Percentiles rank a stretch among this genome's conserved stretches.
These are phyloP conservation scores for Halophytophthora batemanensis DNA, from an alignment of 352 stramenopile species.

Conservation along the genomic window DNA sequence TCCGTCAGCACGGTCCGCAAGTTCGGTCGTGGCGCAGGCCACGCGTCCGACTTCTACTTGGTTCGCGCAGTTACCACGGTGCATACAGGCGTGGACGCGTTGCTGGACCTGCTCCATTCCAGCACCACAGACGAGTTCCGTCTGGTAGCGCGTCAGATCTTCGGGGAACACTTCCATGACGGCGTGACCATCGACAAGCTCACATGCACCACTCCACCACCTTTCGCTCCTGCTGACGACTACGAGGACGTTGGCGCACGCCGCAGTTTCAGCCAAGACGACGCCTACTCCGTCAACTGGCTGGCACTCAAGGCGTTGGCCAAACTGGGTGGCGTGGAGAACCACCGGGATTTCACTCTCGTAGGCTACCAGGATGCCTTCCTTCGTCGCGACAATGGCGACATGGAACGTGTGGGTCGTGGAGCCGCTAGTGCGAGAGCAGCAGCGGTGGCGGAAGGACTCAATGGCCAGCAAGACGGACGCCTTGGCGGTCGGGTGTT, in stretches of 20 bases:
- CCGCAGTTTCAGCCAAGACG: conserved; percentile 49
- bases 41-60: conserved; percentile 64
- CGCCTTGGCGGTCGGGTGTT: conserved; percentile 32
- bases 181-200: conserved; percentile 60
- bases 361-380: conserved; percentile 75
- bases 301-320: conserved; percentile 44
- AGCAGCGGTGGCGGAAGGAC: conserved; percentile 1
- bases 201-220: conserved; percentile 52
- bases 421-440: conserved; percentile 22
- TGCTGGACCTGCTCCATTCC: conserved; percentile 49
- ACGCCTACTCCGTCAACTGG: conserved; percentile 71
- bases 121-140: conserved; percentile 40
- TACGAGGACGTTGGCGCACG: conserved; percentile 13
- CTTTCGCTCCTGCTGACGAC: conserved; percentile 31
- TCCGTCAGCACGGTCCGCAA: conserved; percentile 40
- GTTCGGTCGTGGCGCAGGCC: conserved; percentile 42
- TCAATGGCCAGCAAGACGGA: neutral
- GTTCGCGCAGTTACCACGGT: conserved; percentile 61
- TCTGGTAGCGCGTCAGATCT: conserved; percentile 60
- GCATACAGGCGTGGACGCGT: conserved; percentile 33
- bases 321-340: conserved; percentile 34
- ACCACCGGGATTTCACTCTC: conserved; percentile 58
- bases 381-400: conserved; percentile 29
- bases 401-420: conserved; percentile 26
- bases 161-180: conserved; percentile 48